These are phyloP conservation scores for Paracoccidioides lutzii DNA, from an alignment of 2,329 filamentous ascomycete genomes.

Conservation along the genomic window DNA sequence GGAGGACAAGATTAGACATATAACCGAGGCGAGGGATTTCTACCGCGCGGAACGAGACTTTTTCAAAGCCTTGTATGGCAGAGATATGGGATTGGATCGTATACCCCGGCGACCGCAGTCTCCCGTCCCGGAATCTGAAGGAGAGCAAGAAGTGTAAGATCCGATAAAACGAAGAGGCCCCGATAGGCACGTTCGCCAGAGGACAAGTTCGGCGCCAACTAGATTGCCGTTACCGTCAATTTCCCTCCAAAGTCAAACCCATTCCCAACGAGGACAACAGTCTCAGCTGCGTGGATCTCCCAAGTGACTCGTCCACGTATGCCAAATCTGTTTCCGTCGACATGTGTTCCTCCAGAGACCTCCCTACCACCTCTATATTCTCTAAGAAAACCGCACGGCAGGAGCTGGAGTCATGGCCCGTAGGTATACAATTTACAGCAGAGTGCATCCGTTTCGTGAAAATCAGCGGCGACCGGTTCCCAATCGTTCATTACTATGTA, in stretches of 20 bases:
- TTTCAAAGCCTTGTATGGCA: conserved; percentile 21
- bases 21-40: conserved; percentile 25
- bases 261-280: not conserved
- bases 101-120: conserved; percentile 9
- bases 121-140: conserved; percentile 6
- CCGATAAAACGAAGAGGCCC: conserved; percentile 2
- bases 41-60: conserved; percentile 30
- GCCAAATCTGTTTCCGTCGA: not conserved
- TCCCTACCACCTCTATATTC: not conserved
- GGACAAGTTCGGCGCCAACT: conserved; percentile 5
- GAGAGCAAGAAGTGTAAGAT: not conserved
- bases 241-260: not conserved
- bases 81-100: conserved; percentile 5
- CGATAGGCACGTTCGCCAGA: conserved; percentile 7
- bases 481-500: not conserved
- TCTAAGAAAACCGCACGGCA: not conserved
- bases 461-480: not conserved
- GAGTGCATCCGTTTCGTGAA: not conserved
- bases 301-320: not conserved
- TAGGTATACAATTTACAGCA: not conserved
- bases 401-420: conserved; percentile 5
- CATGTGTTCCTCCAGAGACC: not conserved
- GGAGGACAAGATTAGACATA: conserved; percentile 22
- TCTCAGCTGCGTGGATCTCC: not conserved
- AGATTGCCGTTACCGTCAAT: conserved; percentile 1